phyloP scores from a whole-genome alignment of 495 filamentous ascomycete species.

The Penicillium verhagenii region DNA sequence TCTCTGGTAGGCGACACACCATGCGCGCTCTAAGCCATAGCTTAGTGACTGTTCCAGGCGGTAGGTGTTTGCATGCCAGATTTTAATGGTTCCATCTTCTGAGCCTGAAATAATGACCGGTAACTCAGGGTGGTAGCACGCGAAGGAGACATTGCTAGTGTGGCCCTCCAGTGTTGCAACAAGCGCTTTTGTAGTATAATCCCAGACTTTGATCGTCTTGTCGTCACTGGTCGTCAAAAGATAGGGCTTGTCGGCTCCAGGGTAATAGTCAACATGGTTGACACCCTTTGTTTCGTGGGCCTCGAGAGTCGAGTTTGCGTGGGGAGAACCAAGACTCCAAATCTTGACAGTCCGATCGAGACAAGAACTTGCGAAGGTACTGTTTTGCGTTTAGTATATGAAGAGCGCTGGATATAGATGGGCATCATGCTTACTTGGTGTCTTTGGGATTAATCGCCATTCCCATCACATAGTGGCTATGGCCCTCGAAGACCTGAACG shows the following conservation, averaged over 20 bases:
- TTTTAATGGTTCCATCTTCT: slow-evolving; percentile 95
- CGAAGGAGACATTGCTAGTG: slow-evolving; percentile 98
- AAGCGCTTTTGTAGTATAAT: slow-evolving; percentile 96
- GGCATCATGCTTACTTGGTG: slow-evolving; percentile 59
- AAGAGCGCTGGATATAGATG: neutral
- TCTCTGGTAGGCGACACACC: slow-evolving; percentile 94
- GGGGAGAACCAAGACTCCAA: slow-evolving; percentile 88
- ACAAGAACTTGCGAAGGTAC: slow-evolving; percentile 92
- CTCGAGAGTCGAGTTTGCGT: slow-evolving; percentile 93
- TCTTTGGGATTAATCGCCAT: slow-evolving; percentile 99
- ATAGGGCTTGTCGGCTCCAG: slow-evolving; percentile 94
- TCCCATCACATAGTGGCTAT: slow-evolving; percentile 98
- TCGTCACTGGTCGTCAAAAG: slow-evolving; percentile 96
- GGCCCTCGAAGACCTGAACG: slow-evolving; percentile 97
- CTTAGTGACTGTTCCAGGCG: slow-evolving; percentile 91
- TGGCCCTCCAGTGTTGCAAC: slow-evolving; percentile 97
- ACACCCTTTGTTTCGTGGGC: slow-evolving; percentile 98
- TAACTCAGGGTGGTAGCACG: slow-evolving; percentile 95
- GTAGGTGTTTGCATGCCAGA: slow-evolving; percentile 98
- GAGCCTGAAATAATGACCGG: slow-evolving; percentile 98
- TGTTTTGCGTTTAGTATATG: neutral
- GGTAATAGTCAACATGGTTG: slow-evolving; percentile 97
- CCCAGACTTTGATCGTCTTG: slow-evolving; percentile 93
- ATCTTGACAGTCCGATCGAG: slow-evolving; percentile 97
- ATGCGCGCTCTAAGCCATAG: slow-evolving; percentile 93